phyloP scores from a whole-genome alignment of 768 basidiomycete species.

The Imleria badia region DNA sequence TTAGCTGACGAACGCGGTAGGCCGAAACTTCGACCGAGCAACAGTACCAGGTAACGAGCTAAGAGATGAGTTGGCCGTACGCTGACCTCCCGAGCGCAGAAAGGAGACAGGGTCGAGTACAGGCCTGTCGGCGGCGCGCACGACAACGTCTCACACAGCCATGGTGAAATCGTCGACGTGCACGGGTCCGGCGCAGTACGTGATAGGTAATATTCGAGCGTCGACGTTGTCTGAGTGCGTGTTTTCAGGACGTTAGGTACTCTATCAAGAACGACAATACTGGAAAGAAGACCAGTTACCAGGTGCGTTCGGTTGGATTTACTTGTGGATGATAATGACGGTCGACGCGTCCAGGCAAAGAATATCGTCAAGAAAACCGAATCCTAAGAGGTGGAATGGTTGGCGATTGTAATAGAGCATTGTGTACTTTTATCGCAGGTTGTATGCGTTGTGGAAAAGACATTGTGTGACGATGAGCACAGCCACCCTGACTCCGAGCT shows the following conservation, averaged over 20 bases:
- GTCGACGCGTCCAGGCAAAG: constrained; percentile 28
- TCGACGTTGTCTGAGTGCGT: not conserved
- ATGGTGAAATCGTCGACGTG: constrained; percentile 36
- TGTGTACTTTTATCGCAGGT: constrained; percentile 2
- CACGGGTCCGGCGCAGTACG: constrained; percentile 35
- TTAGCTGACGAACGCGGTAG: constrained; percentile 9
- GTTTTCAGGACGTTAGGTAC: constrained; percentile 32
- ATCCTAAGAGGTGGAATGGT: too few species aligned
- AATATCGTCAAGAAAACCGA: constrained; percentile 36
- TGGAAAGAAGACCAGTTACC: constrained; percentile 39
- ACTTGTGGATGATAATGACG: not conserved
- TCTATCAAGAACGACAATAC: constrained; percentile 46
- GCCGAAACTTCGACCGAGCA: constrained; percentile 18
- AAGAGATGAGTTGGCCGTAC: not conserved
- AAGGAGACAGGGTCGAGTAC: constrained; percentile 45
- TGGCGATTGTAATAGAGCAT: not conserved
- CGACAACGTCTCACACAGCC: constrained; percentile 41
- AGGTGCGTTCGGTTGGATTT: constrained; percentile 20
- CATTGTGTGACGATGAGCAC: not conserved
- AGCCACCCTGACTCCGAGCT: not conserved
- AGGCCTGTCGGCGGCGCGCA: constrained; percentile 39
- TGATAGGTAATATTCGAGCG: not conserved
- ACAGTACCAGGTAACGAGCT: constrained; percentile 24
- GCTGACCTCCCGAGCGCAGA: constrained; percentile 17
- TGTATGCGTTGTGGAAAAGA: too few species aligned